Evolutionary conservation across 441 rosid species (phyloP), one percentile per base, ranked within the genome.

Genomic region (Melastoma candidum): DNA sequence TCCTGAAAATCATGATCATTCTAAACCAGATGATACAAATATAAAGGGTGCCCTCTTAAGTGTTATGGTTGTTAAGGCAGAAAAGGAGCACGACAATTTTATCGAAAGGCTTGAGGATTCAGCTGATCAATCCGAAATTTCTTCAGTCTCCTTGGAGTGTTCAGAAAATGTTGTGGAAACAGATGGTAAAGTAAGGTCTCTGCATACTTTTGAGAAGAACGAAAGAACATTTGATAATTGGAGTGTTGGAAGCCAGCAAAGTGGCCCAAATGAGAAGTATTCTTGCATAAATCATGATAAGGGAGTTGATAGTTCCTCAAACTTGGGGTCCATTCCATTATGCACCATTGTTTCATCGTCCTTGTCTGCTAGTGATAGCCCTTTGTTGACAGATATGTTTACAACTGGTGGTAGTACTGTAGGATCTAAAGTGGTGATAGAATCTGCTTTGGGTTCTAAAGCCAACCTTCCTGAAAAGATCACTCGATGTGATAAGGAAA

Each of bases 61-160:
- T 47, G 46, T n/a, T 57, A 74, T 61, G 51, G 44, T 57, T 65
- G 50, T 50, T 22, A 64, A 39, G 8, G 73, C 57, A 60, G 74
- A 55, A 44, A 57, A 55, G 27, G 52, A 53, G 13, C 66, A 50
- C 29, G 58, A 13, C 4, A 41, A 12, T 45, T 51, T 53, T 8
- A 58, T 48, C 55, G 74, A 65, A 50, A 64, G 58, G 49, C 54
- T 39, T 11, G 55, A 66, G 56, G 71, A 61, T 54, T 75, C 74
- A 44, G 61, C 53, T 54, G 66, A 58, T 46, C 57, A 8, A 45
- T 64, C 66, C 47, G 63, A 63, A 63, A 54, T 68, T 48, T 60
- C 74, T 47, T 64, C 68, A 2, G 26, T 44, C 11, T 44, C 65
- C 44, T 66, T 64, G 13, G 59, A 64, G 46, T 59, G 72, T 51